Conservation (phyloP, 306 rosid genomes). For the Trifolium pratense region DNA sequence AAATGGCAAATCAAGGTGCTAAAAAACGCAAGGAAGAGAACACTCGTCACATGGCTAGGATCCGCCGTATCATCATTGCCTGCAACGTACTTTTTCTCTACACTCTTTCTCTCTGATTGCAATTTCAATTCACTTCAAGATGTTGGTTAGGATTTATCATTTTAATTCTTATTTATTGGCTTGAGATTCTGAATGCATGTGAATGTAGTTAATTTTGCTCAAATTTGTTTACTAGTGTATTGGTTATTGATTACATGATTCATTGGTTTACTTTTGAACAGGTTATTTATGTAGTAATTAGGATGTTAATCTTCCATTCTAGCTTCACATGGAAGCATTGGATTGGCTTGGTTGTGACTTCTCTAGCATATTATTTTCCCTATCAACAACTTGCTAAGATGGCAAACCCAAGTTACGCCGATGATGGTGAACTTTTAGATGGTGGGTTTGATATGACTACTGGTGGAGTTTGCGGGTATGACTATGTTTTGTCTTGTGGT, state of each 20-base stretch:
- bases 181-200: constrained; percentile 10
- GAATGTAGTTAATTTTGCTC: not conserved
- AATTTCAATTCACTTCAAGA: not conserved
- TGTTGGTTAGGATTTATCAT: not conserved
- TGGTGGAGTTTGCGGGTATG: constrained; percentile 92
- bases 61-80: constrained; percentile 70
- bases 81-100: constrained; percentile 59
- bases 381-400: constrained; percentile 74
- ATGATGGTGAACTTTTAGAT: constrained; percentile 89
- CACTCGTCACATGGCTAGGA: constrained; percentile 78
- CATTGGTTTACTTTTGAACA: constrained; percentile 37
- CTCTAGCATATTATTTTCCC: constrained; percentile 62
- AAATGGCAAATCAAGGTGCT: constrained; percentile 97
- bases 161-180: not conserved
- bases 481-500: constrained; percentile 33
- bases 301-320: constrained; percentile 74
- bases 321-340: constrained; percentile 83
- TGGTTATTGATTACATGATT: constrained; percentile 25
- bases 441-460: constrained; percentile 96
- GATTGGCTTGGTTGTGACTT: constrained; percentile 71
- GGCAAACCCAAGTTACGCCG: constrained; percentile 69
- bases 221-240: not conserved
- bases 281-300: constrained; percentile 65
- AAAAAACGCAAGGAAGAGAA: constrained; percentile 97
- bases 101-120: not conserved